These are phyloP conservation scores for Nymphaea thermarum DNA, from an alignment of 164 flowering plant genomes.

Conservation along the genomic window DNA sequence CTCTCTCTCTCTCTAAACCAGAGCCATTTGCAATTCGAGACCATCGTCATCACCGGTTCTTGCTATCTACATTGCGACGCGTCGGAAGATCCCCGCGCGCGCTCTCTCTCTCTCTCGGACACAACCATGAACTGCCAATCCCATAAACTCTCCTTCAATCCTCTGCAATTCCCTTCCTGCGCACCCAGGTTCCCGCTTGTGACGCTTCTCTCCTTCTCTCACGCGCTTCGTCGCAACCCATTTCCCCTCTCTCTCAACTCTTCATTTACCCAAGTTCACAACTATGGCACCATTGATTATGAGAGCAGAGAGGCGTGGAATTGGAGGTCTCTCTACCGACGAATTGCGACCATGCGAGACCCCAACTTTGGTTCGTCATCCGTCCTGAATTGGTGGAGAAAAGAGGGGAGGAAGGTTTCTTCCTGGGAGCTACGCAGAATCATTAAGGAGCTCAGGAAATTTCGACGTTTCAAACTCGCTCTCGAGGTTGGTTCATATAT, in stretches of 20 bases:
- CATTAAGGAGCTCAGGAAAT: constrained; percentile 69
- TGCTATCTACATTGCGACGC: too few relatives aligned
- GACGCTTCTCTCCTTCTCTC: too few relatives aligned
- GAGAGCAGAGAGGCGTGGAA: constrained; percentile 41
- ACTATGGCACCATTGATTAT: constrained; percentile 50
- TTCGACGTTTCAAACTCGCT: constrained; percentile 39
- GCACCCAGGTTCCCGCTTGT: too few relatives aligned
- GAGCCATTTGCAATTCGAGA: too few relatives aligned
- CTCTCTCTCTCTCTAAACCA: too few relatives aligned
- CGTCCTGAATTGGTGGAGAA: constrained; percentile 48
- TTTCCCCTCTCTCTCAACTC: constrained; percentile 11
- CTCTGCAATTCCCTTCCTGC: background rate
- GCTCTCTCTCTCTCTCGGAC: too few relatives aligned
- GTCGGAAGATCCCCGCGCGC: too few relatives aligned
- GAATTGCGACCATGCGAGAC: constrained; percentile 42
- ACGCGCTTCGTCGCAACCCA: too few relatives aligned
- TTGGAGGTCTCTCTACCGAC: constrained; percentile 51
- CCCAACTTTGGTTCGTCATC: constrained; percentile 37
- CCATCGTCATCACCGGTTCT: too few relatives aligned
- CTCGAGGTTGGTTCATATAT: constrained; percentile 41
- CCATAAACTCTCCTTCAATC: constrained; percentile 29
- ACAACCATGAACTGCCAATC: too few relatives aligned
- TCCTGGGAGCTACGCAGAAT: constrained; percentile 76
- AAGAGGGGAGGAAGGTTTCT: constrained; percentile 37
- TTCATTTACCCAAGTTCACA: constrained; percentile 39